Base-by-base conservation (phyloP, 768 basidiomycete genomes). In the Scleroderma bovista region DNA sequence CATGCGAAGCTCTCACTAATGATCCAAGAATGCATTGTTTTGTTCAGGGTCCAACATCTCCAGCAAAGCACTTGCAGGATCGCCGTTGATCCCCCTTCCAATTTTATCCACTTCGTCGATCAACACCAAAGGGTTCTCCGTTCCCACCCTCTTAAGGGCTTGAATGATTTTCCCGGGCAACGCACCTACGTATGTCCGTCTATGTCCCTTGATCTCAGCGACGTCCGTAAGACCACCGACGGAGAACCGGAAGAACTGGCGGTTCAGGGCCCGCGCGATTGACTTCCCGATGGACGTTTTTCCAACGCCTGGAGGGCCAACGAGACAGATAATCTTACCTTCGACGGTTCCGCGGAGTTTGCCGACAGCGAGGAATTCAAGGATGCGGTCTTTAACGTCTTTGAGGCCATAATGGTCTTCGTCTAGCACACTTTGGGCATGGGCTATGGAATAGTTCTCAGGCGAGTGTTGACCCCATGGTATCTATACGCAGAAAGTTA, bases 51-150 rank as follows among this genome's bases (percentile, higher is more conserved):
- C 91, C 43, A 95, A 71, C 91, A 94, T 93, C 71, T 95, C 93
- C 43, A 94, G 67, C 44, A 97, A 64, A 1, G 93, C 93, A 57
- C 90, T 92, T 0, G 91, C 81, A 11, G 93, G 93, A 64, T 97
- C 93, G 0, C 93, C 93, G 58, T 94, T 94, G 53, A 86, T 81
- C 0, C 92, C 93, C 34, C 89, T 74, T 16, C 91, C 90, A 50
- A 96, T 92, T 74, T 96, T 97, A 70, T 97, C 93, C 15, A 97
- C 88, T 64, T 97, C 93, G 57, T 97, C 93, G 52, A 95, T 95
- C 38, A 97, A 70, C 12, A 97, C 91, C 15, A 97, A 75, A 0
- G 93, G 93, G 63, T 96, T 96, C 69, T 94, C 92, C 15, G 90
- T 93, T 12, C 90, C 89, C 22, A 94, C 91, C 32, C 92, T 81